Evolutionary conservation across 2,329 filamentous ascomycete species (phyloP).

Genomic region (Cordyceps farinosa): DNA sequence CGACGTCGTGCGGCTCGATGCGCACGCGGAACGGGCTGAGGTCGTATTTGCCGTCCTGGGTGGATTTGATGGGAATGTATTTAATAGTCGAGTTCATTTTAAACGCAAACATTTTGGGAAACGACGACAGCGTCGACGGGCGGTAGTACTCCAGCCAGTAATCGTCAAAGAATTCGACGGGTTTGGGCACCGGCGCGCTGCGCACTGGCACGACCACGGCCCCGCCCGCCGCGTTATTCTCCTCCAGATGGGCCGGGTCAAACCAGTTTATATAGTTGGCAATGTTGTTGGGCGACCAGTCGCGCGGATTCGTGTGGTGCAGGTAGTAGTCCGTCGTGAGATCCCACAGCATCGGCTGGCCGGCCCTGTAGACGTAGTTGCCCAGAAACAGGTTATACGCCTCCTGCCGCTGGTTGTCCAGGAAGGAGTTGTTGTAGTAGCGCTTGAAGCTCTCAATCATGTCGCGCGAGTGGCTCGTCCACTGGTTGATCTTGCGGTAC

Average conservation of each 20-base stretch:
- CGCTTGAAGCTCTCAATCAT: slow-evolving; percentile 99
- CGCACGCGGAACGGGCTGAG: slow-evolving; percentile 85
- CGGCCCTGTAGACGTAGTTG: slow-evolving; percentile 85
- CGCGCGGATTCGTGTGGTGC: slow-evolving; percentile 79
- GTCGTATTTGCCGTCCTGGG: slow-evolving; percentile 72
- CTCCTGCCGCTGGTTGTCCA: slow-evolving; percentile 96
- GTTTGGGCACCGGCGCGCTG: slow-evolving; percentile 37
- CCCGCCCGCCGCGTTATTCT: not conserved
- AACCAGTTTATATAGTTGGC: slow-evolving; percentile 89
- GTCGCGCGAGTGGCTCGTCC: slow-evolving; percentile 94
- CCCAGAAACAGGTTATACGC: slow-evolving; percentile 96
- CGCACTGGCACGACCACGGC: slow-evolving; percentile 29
- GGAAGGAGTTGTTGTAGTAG: slow-evolving; percentile 98
- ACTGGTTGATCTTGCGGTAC: slow-evolving; percentile 97
- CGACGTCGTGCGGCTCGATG: slow-evolving; percentile 53
- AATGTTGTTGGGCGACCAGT: slow-evolving; percentile 59
- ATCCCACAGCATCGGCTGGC: slow-evolving; percentile 96
- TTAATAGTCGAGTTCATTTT: slow-evolving; percentile 87
- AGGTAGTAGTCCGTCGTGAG: slow-evolving; percentile 92
- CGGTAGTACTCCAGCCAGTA: slow-evolving; percentile 98
- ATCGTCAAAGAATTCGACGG: slow-evolving; percentile 71
- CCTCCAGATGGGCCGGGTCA: slow-evolving; percentile 56
- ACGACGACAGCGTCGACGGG: slow-evolving; percentile 80
- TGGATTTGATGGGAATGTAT: slow-evolving; percentile 72
- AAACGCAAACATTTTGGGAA: slow-evolving; percentile 88